These are phyloP conservation scores for Candida sanyiensis DNA, from an alignment of 805 yeast species.

Conservation along the genomic window DNA sequence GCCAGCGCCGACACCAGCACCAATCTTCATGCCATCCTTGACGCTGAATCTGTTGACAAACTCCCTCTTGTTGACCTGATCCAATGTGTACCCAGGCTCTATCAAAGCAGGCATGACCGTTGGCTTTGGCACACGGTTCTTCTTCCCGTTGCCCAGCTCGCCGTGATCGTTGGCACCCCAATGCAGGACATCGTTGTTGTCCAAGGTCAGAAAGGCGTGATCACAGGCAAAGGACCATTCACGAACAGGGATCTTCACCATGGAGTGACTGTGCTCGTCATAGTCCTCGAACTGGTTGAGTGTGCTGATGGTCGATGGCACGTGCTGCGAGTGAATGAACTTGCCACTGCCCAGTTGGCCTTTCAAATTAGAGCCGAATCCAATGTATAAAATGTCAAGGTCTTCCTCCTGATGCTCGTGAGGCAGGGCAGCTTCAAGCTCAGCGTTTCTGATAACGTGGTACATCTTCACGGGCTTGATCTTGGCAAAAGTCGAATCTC, in stretches of 20 bases:
- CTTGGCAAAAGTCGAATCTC: conserved; percentile 54
- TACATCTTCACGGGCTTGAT: conserved; percentile 29
- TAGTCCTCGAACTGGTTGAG: conserved; percentile 43
- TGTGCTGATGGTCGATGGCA: conserved; percentile 51
- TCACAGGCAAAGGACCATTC: conserved; percentile 57
- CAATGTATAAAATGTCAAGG: conserved; percentile 35
- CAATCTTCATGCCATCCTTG: conserved; percentile 47
- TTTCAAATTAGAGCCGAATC: conserved; percentile 78
- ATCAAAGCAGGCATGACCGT: conserved; percentile 46
- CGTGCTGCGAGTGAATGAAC: conserved; percentile 65
- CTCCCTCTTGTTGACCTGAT: conserved; percentile 29
- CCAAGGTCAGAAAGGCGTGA: conserved; percentile 56
- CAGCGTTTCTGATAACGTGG: conserved; percentile 26
- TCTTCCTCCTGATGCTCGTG: conserved; percentile 21
- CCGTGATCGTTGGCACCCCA: conserved; percentile 87
- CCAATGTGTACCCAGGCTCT: conserved; percentile 41
- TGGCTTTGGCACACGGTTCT: conserved; percentile 53
- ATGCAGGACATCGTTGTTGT: conserved; percentile 57
- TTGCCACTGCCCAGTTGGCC: conserved; percentile 85
- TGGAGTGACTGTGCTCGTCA: conserved; percentile 36
- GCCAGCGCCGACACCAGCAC: conserved; percentile 54
- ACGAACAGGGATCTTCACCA: conserved; percentile 2
- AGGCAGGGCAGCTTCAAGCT: conserved; percentile 10
- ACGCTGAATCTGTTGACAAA: conserved; percentile 45
- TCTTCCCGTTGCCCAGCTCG: conserved; percentile 81